Conservation (phyloP, 2,329 filamentous ascomycete genomes). For the Didymella lethalis region DNA sequence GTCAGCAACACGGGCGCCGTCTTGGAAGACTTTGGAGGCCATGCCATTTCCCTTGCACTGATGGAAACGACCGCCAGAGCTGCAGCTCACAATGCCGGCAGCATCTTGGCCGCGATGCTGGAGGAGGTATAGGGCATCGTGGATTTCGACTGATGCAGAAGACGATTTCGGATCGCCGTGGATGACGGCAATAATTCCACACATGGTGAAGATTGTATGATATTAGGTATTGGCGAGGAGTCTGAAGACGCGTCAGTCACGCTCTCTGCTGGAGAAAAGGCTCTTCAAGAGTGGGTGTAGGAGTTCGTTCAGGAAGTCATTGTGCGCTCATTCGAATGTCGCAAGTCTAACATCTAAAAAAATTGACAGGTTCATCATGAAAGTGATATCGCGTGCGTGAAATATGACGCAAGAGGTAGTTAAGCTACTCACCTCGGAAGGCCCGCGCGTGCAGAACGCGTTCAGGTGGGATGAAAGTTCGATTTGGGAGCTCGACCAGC, state of each 20-base stretch:
- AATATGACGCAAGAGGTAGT: neutral
- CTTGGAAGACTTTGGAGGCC: constrained; percentile 83
- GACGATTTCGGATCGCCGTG: constrained; percentile 53
- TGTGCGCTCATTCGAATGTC: constrained; percentile 48
- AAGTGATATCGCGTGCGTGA: neutral
- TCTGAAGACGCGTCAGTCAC: constrained; percentile 37
- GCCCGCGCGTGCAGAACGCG: neutral
- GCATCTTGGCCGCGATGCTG: constrained; percentile 83
- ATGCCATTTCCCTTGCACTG: constrained; percentile 92
- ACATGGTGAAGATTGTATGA: constrained; percentile 51
- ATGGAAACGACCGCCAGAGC: constrained; percentile 78
- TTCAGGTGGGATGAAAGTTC: constrained; percentile 19
- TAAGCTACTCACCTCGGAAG: constrained; percentile 25
- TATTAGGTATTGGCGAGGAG: constrained; percentile 9
- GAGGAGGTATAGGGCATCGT: constrained; percentile 52
- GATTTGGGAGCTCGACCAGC: constrained; percentile 25
- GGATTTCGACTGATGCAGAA: constrained; percentile 54
- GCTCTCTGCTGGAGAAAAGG: constrained; percentile 26
- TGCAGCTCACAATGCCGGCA: constrained; percentile 80
- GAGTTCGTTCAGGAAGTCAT: constrained; percentile 47
- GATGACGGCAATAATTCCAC: constrained; percentile 61
- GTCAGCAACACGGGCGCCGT: constrained; percentile 75
- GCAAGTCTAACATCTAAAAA: constrained; percentile 53
- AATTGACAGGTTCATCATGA: constrained; percentile 49
- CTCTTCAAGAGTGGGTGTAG: constrained; percentile 27